phyloP scores from a whole-genome alignment of 2,329 filamentous ascomycete species.

The Juglanconis sp. region DNA sequence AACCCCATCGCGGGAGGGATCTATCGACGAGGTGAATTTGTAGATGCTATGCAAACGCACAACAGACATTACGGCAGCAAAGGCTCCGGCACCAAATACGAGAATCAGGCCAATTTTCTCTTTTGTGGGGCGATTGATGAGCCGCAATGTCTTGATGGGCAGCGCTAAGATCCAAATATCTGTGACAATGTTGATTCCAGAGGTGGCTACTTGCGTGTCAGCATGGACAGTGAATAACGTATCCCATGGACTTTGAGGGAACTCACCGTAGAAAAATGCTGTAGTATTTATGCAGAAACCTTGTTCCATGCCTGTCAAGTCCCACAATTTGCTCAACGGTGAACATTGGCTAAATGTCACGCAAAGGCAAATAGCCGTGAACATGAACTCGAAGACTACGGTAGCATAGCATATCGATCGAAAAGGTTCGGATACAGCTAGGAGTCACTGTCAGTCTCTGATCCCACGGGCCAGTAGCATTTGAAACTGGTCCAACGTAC shows the following conservation, averaged over 20 bases:
- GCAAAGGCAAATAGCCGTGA: slow-evolving; percentile 37
- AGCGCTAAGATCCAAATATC: slow-evolving; percentile 44
- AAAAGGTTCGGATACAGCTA: slow-evolving; percentile 24
- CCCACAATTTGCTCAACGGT: slow-evolving; percentile 41
- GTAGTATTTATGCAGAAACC: slow-evolving; percentile 40
- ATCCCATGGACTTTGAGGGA: not conserved
- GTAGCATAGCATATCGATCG: slow-evolving; percentile 31
- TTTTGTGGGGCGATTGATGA: slow-evolving; percentile 42
- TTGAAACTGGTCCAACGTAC: slow-evolving; percentile 24
- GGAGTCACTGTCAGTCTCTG: not conserved
- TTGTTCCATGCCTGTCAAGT: slow-evolving; percentile 27
- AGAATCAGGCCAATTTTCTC: slow-evolving; percentile 49
- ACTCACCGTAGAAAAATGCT: slow-evolving; percentile 39
- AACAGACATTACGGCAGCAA: slow-evolving; percentile 35
- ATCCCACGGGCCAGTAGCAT: too few species aligned
- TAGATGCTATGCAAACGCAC: slow-evolving; percentile 39
- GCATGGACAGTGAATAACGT: not conserved
- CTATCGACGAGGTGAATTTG: slow-evolving; percentile 32
- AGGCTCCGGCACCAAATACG: slow-evolving; percentile 39
- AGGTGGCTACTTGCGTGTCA: slow-evolving; percentile 30
- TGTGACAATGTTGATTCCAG: slow-evolving; percentile 43
- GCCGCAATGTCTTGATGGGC: slow-evolving; percentile 41
- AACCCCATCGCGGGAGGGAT: slow-evolving; percentile 29
- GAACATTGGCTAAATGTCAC: slow-evolving; percentile 39
- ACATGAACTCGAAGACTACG: slow-evolving; percentile 36